These are phyloP conservation scores for Ophidiomyces ophidiicola DNA, from an alignment of 2,329 filamentous ascomycete species.

Conservation along the genomic window DNA sequence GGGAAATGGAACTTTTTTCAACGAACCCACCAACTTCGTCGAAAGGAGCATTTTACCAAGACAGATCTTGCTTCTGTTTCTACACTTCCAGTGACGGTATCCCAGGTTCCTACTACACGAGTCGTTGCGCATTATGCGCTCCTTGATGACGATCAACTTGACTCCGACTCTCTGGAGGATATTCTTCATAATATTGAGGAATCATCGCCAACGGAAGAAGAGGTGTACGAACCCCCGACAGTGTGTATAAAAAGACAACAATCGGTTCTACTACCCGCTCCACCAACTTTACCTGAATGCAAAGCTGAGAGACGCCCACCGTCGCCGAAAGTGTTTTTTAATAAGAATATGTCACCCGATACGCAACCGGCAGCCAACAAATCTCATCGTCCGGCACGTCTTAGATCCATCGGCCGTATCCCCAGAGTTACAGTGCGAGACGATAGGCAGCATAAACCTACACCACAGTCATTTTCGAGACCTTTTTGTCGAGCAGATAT, in stretches of 20 bases:
- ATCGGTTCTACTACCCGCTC: conserved; percentile 34
- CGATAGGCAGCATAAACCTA: conserved; percentile 51
- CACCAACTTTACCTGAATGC: conserved; percentile 28
- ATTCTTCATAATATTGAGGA: conserved; percentile 29
- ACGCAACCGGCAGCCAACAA: conserved; percentile 12
- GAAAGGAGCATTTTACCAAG: conserved; percentile 17
- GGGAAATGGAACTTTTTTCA: conserved; percentile 51
- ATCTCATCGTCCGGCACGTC: conserved; percentile 43
- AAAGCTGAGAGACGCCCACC: conserved; percentile 20
- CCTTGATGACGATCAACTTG: conserved; percentile 35
- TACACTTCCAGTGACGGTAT: conserved; percentile 30
- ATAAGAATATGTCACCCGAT: conserved; percentile 17
- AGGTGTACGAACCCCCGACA: conserved; percentile 19
- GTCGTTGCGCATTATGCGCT: conserved; percentile 48
- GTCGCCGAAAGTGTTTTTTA: conserved; percentile 30
- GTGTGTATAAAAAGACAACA: conserved; percentile 26
- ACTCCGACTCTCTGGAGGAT: conserved; percentile 30
- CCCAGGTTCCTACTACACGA: conserved; percentile 28
- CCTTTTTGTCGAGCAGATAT: conserved; percentile 51
- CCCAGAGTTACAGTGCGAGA: conserved; percentile 62
- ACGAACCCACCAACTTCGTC: conserved; percentile 24
- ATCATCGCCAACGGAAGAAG: conserved; percentile 31
- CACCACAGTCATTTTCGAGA: conserved; percentile 71
- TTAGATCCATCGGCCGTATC: conserved; percentile 74
- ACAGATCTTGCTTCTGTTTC: conserved; percentile 42